phyloP scores from a whole-genome alignment of 306 rosid genomes.

The Fragaria vesca region DNA sequence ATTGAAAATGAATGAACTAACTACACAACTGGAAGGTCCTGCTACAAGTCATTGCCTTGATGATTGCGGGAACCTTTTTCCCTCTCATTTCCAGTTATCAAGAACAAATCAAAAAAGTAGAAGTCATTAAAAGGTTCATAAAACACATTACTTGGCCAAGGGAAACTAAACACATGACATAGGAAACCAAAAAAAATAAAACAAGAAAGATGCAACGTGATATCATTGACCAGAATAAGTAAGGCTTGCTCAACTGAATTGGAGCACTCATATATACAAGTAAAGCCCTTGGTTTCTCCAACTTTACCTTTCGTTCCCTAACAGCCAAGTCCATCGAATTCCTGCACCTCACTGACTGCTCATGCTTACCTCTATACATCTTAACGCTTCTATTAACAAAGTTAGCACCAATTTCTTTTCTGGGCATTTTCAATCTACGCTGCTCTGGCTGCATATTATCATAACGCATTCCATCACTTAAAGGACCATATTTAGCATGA shows the following conservation, averaged over 20 bases:
- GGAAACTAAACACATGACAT: conserved; percentile 7
- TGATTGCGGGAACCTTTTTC: conserved; percentile 2
- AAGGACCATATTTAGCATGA: conserved; percentile 27
- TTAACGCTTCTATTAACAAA: conserved; percentile 36
- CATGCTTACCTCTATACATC: conserved; percentile 36
- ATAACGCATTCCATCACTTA: conserved; percentile 31
- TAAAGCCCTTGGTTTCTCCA: conserved; percentile 44
- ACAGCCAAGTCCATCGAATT: conserved; percentile 50
- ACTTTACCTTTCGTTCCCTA: conserved; percentile 64
- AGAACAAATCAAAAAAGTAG: neutral
- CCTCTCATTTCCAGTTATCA: neutral
- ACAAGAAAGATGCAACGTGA: conserved; percentile 22
- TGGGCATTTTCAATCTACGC: conserved; percentile 26
- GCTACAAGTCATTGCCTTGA: neutral
- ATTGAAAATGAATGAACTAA: neutral
- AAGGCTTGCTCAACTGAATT: conserved; percentile 33
- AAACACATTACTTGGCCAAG: conserved; percentile 13
- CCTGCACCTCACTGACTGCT: conserved; percentile 46
- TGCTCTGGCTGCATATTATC: conserved; percentile 35
- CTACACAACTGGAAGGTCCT: neutral
- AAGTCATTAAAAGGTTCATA: conserved; percentile 3
- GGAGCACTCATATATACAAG: conserved; percentile 38
- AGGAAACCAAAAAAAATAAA: neutral
- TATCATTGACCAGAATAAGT: conserved; percentile 25
- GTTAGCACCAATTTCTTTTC: conserved; percentile 31